These are phyloP conservation scores for Ophiostoma novo-ulmi DNA, from an alignment of 2,329 filamentous ascomycete species.

Conservation along the genomic window DNA sequence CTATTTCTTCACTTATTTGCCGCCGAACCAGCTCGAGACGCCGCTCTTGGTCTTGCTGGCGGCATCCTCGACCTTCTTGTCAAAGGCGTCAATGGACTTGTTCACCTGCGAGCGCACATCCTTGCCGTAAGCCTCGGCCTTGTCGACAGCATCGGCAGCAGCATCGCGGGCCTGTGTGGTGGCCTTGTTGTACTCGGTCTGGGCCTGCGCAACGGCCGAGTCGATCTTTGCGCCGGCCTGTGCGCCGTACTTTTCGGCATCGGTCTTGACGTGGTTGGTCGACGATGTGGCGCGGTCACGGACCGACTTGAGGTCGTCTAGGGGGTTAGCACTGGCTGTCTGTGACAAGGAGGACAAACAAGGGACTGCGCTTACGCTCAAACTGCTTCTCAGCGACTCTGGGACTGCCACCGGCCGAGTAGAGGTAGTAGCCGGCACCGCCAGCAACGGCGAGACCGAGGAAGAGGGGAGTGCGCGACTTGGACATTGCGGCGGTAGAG, in stretches of 20 bases:
- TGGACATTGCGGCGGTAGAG: not conserved
- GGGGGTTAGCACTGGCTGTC: not conserved
- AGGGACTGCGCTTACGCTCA: slow-evolving; percentile 57
- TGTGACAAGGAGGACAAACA: slow-evolving; percentile 23
- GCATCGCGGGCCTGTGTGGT: slow-evolving; percentile 57
- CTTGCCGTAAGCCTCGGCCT: slow-evolving; percentile 63
- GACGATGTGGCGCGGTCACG: slow-evolving; percentile 62
- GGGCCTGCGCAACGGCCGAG: slow-evolving; percentile 60
- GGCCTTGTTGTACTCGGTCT: slow-evolving; percentile 44
- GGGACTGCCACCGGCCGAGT: slow-evolving; percentile 73
- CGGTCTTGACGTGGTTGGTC: slow-evolving; percentile 60
- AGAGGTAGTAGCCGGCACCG: slow-evolving; percentile 84
- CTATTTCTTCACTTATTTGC: slow-evolving; percentile 39
- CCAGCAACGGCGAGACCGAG: slow-evolving; percentile 60
- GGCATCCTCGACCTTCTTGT: slow-evolving; percentile 73
- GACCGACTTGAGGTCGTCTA: slow-evolving; percentile 71
- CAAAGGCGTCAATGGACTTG: slow-evolving; percentile 75
- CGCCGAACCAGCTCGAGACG: slow-evolving; percentile 80
- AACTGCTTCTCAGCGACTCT: slow-evolving; percentile 80
- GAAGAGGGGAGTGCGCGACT: slow-evolving; percentile 46
- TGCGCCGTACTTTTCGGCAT: slow-evolving; percentile 56
- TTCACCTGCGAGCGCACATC: slow-evolving; percentile 54
- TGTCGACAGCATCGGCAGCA: slow-evolving; percentile 77
- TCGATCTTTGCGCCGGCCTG: slow-evolving; percentile 63
- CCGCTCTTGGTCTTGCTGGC: slow-evolving; percentile 78